Evolutionary conservation across 2,329 filamentous ascomycete species (phyloP).

Genomic region (Pezicula rhizophila): DNA sequence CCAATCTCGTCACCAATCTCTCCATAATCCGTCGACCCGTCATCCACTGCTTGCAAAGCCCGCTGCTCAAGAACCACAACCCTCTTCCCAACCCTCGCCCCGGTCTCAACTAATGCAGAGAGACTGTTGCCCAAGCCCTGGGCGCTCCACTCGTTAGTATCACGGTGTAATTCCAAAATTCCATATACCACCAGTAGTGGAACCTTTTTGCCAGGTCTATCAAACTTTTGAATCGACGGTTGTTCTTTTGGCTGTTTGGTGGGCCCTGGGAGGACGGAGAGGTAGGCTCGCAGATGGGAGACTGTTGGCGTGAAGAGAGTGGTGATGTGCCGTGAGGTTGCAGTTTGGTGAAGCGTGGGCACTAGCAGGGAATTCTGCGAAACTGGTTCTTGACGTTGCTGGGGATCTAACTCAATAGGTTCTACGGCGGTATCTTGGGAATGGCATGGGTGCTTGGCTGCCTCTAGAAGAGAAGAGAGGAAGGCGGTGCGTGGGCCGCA

Average conservation of each 20-base stretch:
- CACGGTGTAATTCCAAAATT: constrained; percentile 57
- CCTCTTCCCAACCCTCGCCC: constrained; percentile 36
- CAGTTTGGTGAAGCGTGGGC: constrained; percentile 63
- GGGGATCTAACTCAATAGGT: constrained; percentile 10
- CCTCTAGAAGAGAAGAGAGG: constrained; percentile 48
- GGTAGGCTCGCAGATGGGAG: constrained; percentile 69
- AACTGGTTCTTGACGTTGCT: constrained; percentile 10
- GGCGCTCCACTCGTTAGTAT: constrained; percentile 68
- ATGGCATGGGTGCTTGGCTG: constrained; percentile 30
- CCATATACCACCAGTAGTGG: constrained; percentile 58
- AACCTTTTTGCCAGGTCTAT: constrained; percentile 12
- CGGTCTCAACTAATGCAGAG: constrained; percentile 58
- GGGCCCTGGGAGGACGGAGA: constrained; percentile 42
- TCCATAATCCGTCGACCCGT: constrained; percentile 19
- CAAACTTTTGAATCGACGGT: constrained; percentile 5
- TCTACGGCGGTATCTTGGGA: constrained; percentile 2
- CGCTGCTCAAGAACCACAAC: constrained; percentile 41
- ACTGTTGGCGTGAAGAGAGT: constrained; percentile 70
- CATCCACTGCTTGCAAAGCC: constrained; percentile 19
- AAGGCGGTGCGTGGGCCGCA: constrained; percentile 63
- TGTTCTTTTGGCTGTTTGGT: background rate
- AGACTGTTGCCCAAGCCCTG: constrained; percentile 62
- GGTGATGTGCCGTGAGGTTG: constrained; percentile 61
- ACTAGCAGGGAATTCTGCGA: constrained; percentile 42
- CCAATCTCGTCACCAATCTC: constrained; percentile 23